Conservation (phyloP, 2,329 filamentous ascomycete species). For the Akanthomyces uredinophilus region DNA sequence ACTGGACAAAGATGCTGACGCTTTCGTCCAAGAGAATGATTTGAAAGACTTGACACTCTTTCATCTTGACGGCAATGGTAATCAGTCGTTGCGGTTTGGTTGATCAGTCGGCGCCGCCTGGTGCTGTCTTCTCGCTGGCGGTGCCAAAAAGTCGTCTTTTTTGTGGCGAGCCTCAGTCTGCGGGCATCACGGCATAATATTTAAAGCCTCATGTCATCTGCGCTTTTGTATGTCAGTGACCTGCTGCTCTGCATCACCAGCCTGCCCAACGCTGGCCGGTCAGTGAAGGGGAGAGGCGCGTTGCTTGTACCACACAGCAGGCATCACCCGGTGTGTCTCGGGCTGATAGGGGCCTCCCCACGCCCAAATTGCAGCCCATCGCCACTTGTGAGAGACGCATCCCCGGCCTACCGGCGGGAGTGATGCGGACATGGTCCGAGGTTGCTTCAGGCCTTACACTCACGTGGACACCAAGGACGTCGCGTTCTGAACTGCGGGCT, state of each 20-base stretch:
- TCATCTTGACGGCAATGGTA: not conserved
- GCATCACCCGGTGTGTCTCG: not conserved
- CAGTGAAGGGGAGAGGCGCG: not conserved
- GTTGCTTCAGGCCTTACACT: no score
- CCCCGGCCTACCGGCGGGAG: no score
- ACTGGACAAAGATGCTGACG: conserved; percentile 4
- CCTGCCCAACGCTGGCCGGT: not conserved
- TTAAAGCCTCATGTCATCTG: no score
- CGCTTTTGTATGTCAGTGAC: not conserved
- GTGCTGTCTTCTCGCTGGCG: no score
- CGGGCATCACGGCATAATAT: not conserved
- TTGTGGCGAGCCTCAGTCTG: not conserved
- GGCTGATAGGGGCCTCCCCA: not conserved
- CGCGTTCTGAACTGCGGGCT: no score
- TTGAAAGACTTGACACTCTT: not conserved
- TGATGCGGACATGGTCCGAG: no score
- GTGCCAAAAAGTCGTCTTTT: not conserved
- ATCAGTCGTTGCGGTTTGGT: no score
- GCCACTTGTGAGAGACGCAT: not conserved
- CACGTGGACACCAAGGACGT: no score
- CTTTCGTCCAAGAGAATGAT: not conserved
- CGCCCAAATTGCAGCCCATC: not conserved
- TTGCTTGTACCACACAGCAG: not conserved
- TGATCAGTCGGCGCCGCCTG: no score
- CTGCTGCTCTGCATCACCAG: not conserved